Percentiles rank a stretch among this genome's conserved stretches.
Conservation (phyloP, 495 filamentous ascomycete genomes). For the Bombardia bombarda region DNA sequence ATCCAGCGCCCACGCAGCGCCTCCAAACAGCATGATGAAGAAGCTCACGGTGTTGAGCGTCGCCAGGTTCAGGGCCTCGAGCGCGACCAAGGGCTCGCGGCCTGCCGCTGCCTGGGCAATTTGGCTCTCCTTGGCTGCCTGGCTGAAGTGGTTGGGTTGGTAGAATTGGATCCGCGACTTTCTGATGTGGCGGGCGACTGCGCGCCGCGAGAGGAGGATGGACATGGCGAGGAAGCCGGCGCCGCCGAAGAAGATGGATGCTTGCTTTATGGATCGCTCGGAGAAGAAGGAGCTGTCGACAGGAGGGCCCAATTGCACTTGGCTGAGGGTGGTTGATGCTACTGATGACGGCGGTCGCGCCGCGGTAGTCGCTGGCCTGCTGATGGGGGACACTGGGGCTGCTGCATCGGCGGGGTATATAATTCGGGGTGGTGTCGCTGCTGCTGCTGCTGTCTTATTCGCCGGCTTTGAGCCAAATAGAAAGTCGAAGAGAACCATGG, state of each 20-base stretch:
- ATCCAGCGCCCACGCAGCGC: conserved; percentile 60
- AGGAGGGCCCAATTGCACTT: background rate
- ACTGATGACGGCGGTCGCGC: background rate
- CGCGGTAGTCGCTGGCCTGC: no score
- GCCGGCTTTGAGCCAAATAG: background rate
- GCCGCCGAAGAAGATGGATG: conserved; percentile 50
- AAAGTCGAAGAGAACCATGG: background rate
- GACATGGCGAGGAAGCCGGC: conserved; percentile 64
- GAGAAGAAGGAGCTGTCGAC: background rate
- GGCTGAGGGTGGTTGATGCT: background rate
- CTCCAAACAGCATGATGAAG: conserved; percentile 60
- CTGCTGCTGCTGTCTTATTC: background rate
- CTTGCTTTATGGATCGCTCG: background rate
- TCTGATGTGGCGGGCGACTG: conserved; percentile 47
- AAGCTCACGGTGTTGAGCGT: conserved; percentile 71
- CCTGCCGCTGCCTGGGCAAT: conserved; percentile 2
- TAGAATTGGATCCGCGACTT: conserved; percentile 57
- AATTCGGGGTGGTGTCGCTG: background rate
- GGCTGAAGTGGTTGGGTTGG: conserved; percentile 44
- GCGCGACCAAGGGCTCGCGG: conserved; percentile 53
- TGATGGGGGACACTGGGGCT: no score
- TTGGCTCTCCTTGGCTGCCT: background rate
- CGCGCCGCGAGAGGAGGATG: conserved; percentile 59
- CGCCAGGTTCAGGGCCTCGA: conserved; percentile 75
- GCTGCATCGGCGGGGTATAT: background rate